phyloP scores from a whole-genome alignment of 768 basidiomycete species.

The Pulveroboletus sp. region DNA sequence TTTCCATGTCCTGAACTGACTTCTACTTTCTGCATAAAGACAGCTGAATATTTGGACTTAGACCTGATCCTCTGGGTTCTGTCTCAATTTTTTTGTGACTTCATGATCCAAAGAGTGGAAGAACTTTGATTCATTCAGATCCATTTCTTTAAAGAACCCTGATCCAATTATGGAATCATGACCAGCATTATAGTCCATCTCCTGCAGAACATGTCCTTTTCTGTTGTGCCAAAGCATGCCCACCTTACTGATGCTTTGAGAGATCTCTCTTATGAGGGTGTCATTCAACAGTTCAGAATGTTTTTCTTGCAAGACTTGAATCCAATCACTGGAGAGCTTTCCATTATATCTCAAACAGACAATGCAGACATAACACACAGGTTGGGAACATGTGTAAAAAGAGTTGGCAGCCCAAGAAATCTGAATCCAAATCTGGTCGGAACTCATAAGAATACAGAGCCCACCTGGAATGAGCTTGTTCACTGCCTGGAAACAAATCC shows the following conservation, averaged over 20 bases:
- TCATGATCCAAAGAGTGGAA: slow-evolving; percentile 1
- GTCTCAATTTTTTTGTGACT: neutral
- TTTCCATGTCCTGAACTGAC: too few species aligned
- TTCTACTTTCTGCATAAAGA: neutral
- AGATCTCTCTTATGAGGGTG: slow-evolving; percentile 1
- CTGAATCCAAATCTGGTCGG: too few species aligned
- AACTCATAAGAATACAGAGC: slow-evolving; percentile 7
- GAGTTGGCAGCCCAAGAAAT: neutral
- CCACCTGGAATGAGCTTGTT: slow-evolving; percentile 4
- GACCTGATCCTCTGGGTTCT: slow-evolving; percentile 7
- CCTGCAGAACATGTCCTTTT: slow-evolving; percentile 1
- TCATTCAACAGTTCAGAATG: slow-evolving; percentile 2
- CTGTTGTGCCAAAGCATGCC: neutral
- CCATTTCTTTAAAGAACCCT: slow-evolving; percentile 4
- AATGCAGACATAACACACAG: neutral
- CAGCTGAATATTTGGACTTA: slow-evolving; percentile 1
- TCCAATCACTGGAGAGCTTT: slow-evolving; percentile 2
- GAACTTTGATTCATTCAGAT: slow-evolving; percentile 1
- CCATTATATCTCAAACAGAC: neutral
- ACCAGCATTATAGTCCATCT: slow-evolving; percentile 8
- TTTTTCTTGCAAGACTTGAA: slow-evolving; percentile 10
- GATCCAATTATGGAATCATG: slow-evolving; percentile 1
- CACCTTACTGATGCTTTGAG: neutral
- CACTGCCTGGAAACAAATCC: slow-evolving; percentile 2
- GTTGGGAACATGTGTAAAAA: neutral